Base-by-base conservation (phyloP, 192 early-diverging fungal genomes). In the Coemansia sp. region DNA sequence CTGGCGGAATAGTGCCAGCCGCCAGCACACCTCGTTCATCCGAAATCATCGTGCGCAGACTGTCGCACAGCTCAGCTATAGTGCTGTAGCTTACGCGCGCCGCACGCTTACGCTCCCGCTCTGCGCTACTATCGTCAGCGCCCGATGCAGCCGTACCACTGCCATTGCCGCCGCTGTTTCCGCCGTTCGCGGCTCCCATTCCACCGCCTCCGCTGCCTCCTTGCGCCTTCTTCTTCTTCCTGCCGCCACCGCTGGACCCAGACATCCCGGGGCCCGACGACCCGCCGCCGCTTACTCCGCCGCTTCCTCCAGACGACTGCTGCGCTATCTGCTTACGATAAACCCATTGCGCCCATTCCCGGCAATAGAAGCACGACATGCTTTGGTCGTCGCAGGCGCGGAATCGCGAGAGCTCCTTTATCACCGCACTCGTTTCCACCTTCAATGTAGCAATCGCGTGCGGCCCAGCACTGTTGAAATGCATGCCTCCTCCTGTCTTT, bases 271-370 rank as follows among this genome's bases (percentile, higher is more conserved):
- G n/a, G 0, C 44, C 61, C 13, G 60, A 42, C 39, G 64, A 25
- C 11, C 55, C 68, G 37, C 61, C 60, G 1, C 37, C 43, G 32
- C 48, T 50, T 4, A 49, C 61, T 43, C 68, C 45, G 0, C 59
- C 61, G 1, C 53, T 56, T 3, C 22, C 44, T 16, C 60, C 54
- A 0, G 66, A 57, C 0, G 69, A 69, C 64, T 74, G 76, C 32
- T 61, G 64, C 49, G 76, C 70, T 22, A 85, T 75, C 56, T 74
- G 86, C 77, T 88, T 89, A 65, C 91, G 88, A 65, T 91, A 93
- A 6, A 93, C 87, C 77, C 81, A 89, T 60, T 87, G 87, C 37
- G 89, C 89, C 91, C 91, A 93, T 73, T 93, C 91, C 40, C 91
- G 88, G 65, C 91, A 93, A 64, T 90, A 93, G 45, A 90, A 88